phyloP scores from a whole-genome alignment of 768 basidiomycete genomes.

The Hortiboletus campestris region DNA sequence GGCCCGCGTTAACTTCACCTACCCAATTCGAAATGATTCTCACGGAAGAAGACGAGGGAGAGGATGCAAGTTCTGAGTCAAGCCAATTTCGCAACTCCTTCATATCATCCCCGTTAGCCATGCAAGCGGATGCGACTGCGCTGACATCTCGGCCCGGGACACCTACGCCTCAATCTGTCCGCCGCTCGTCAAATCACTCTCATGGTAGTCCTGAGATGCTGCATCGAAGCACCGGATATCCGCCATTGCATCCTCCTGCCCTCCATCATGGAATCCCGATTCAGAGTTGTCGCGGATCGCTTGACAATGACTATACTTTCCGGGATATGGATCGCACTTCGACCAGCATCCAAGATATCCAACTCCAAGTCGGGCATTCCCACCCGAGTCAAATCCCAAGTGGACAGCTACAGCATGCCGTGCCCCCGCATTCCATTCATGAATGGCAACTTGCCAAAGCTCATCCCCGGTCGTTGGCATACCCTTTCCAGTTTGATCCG shows the following conservation, averaged over 20 bases:
- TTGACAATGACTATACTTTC: background rate
- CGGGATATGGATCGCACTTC: conserved; percentile 1
- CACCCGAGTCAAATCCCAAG: background rate
- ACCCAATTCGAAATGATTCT: conserved; percentile 18
- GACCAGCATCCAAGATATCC: background rate
- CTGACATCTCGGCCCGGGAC: background rate
- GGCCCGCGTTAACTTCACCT: conserved; percentile 19
- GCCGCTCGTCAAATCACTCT: background rate
- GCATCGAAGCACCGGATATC: background rate
- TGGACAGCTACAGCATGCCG: background rate
- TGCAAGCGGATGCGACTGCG: conserved; percentile 1
- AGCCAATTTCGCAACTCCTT: conserved; percentile 6
- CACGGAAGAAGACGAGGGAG: conserved; percentile 21
- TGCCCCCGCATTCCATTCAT: background rate
- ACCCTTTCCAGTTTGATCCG: background rate
- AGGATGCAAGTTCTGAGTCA: conserved; percentile 14
- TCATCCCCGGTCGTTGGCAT: background rate
- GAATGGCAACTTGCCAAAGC: conserved; percentile 5
- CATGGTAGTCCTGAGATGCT: background rate
- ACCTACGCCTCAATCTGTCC: background rate
- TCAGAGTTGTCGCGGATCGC: background rate
- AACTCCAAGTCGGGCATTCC: background rate
- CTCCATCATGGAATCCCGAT: background rate
- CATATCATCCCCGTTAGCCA: conserved; percentile 9
- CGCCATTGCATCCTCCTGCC: background rate